Conservation (phyloP, 306 rosid species). For the Phaseolus lunatus region DNA sequence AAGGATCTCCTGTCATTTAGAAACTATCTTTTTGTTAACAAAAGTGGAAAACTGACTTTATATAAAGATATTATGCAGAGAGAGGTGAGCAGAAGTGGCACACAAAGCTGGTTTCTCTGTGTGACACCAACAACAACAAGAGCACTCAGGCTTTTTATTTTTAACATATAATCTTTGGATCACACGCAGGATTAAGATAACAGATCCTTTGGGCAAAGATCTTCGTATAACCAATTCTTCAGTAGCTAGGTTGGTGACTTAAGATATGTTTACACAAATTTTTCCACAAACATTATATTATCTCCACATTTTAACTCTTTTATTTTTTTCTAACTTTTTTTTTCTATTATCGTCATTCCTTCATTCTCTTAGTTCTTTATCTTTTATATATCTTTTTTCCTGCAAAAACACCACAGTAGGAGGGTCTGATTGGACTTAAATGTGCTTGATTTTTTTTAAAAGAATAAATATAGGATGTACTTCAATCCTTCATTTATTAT, state of each 20-base stretch:
- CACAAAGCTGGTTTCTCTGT: slow-evolving; percentile 25
- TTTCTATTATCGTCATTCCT: background rate
- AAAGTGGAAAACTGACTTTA: slow-evolving; percentile 43
- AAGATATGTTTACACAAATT: background rate
- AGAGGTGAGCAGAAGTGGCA: slow-evolving; percentile 22
- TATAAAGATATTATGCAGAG: slow-evolving; percentile 35
- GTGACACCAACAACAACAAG: background rate
- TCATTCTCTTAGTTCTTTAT: background rate
- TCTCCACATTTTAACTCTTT: background rate
- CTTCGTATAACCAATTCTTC: background rate
- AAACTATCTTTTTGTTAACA: background rate
- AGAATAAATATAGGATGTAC: too few species aligned
- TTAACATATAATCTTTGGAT: slow-evolving; percentile 25
- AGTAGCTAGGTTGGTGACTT: background rate
- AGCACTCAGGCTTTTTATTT: slow-evolving; percentile 9
- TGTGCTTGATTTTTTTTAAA: too few species aligned
- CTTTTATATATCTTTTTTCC: too few species aligned
- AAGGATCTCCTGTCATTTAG: too few species aligned
- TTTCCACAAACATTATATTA: background rate
- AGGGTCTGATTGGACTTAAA: background rate
- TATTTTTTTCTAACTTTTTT: background rate
- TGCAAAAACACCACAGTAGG: background rate
- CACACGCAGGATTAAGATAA: slow-evolving; percentile 1
- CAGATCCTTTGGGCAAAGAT: slow-evolving; percentile 22
- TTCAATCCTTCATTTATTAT: too few species aligned